Base-by-base conservation (phyloP, 176 grass and related monocot species). In the Musa troglodytarum region DNA sequence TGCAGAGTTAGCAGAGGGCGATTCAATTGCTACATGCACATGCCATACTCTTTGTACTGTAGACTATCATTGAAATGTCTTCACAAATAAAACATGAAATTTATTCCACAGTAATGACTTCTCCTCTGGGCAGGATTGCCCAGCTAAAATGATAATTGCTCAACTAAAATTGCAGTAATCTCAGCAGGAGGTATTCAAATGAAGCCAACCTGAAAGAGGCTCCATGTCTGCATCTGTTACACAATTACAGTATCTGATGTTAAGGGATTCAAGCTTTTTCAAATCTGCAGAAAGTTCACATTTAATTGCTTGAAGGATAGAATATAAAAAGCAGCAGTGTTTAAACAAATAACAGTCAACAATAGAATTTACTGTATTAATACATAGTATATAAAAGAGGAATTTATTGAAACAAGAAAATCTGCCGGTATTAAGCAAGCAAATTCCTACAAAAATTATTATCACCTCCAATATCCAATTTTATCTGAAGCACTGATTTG, bases 211-310 rank as follows among this genome's bases (percentile, higher is more conserved):
- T 91, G 95, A 94, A 73, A 99, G 83, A 82, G 80, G 71, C 69
- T 89, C 83, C 86, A 99, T 89, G 73, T 99, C 95, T 76, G 80
- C 82, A 89, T 99, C 91, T 74, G 84, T 99, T 82, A 99, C 86
- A 84, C 84, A 82, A 58, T 94, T 99, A 86, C 88, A 94, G 34
- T 99, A 92, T 75, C 86, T 84, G 85, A 99, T 72, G 80, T 94
- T 94, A 63, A 99, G 86, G 65, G 83, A 94, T 81, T 89, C 91
- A 72, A 99, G 81, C 72, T 89, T 99, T 84, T 67, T 84, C 82
- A 99, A 86, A 59, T 80, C 95, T 99, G 88, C 52, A 77, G 74
- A 74, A 9, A 87, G 82, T 84, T 26, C 25, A 80, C 55, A 74
- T 65, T 69, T 75, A 69, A 71, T 1, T 56, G 22, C 53, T 11